A percentile compares a stretch with the other conserved stretches of the same genome.
These are phyloP conservation scores for Wallacemonas sp. DNA, from an alignment of 208 protist genomes.

Conservation along the genomic window DNA sequence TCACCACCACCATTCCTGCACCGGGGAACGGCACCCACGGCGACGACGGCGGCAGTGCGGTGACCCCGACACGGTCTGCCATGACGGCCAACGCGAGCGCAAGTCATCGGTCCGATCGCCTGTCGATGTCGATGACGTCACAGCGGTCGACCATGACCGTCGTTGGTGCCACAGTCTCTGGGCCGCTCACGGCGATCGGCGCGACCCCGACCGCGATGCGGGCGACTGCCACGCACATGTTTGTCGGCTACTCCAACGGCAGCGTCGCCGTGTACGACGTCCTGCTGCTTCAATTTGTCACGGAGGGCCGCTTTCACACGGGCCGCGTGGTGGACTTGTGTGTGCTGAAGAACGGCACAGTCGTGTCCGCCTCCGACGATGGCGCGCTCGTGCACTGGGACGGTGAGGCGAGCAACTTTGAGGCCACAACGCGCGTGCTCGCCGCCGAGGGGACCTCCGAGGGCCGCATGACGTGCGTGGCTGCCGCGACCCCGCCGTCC, in stretches of 20 bases:
- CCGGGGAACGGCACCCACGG: constrained; percentile 19
- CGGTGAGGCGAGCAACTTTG: constrained; percentile 65
- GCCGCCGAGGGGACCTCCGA: constrained; percentile 5
- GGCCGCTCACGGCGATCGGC: neutral
- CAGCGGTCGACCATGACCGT: constrained; percentile 2
- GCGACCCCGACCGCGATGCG: constrained; percentile 35
- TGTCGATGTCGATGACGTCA: neutral
- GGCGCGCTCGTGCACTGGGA: constrained; percentile 84
- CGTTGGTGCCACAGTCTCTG: neutral
- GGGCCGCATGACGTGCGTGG: constrained; percentile 13
- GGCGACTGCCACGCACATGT: constrained; percentile 68
- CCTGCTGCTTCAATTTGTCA: constrained; percentile 61
- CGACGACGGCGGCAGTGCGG: neutral
- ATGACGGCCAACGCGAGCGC: no score
- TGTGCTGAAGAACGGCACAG: constrained; percentile 37
- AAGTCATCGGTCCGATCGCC: neutral
- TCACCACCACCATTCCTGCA: constrained; percentile 36
- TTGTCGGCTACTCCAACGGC: constrained; percentile 77
- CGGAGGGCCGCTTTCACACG: constrained; percentile 61
- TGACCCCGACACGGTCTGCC: no score
- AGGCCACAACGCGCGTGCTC: constrained; percentile 61
- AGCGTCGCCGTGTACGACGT: constrained; percentile 79
- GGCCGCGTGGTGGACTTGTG: constrained; percentile 44
- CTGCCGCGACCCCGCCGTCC: constrained; percentile 15
- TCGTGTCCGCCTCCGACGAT: constrained; percentile 74